Evolutionary conservation across 257 asterid genomes (phyloP), one percentile per base, ranked within the genome.

Genomic region (Salvia hispanica): DNA sequence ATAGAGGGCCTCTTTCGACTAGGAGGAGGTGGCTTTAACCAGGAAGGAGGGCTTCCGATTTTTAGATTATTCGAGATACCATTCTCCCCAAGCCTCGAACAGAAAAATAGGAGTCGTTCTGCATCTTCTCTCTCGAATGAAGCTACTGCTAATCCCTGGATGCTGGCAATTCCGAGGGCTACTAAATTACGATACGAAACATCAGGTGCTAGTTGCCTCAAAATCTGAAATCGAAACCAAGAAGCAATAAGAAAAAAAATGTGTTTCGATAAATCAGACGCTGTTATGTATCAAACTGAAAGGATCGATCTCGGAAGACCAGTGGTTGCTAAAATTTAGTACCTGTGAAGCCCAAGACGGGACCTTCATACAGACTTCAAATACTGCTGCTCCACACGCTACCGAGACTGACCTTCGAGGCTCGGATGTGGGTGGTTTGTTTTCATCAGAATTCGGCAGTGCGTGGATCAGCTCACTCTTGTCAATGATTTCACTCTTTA

Each of bases 311-410:
- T 25, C 31, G 31, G 31, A 25, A 25, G 31, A 25, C 31, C 31
- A 25, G 31, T 2, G 31, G 31, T 25, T 25, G 2, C 31, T 25
- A 25, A 25, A 25, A 25, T 25, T 25, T 25, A 25, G 31, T 25
- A 94, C 99, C 96, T 94, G 99, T 11, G 95, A 84, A 76, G 96
- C 99, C 98, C 99, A 94, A 10, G 90, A 63, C 0, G 99, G 99
- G 77, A 91, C 89, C 86, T 74, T 94, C 96, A 91, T 60, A 74
- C 78, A 72, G 80, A 88, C 88, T 86, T 94, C 98, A 50, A 87
- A 94, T n/a, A 89, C 96, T 6, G 86, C 72, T 56, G 98, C 94
- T 37, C 99, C 97, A 77, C 99, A 88, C 42, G 99, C 98, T 70
- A 94, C 81, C 9, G 98, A 86, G 72, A 82, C 84, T 40, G 99